Base-by-base conservation (phyloP, 2,329 filamentous ascomycete genomes). In the Penicillium sp. region DNA sequence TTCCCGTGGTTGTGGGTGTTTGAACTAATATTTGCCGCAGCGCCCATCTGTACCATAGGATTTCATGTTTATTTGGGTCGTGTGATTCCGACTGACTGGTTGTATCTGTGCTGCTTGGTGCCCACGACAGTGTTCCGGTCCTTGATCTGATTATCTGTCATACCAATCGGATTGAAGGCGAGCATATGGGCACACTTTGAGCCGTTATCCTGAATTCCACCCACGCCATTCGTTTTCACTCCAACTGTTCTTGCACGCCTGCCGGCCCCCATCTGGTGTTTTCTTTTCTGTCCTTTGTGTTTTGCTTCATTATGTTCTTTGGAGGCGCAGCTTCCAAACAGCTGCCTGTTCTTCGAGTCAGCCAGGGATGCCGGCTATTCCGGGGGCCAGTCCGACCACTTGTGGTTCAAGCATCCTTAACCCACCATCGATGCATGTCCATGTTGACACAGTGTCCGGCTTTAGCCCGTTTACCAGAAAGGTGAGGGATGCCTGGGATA, bases 251-350 rank as follows among this genome's bases (percentile, higher is more conserved):
- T 15, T 27, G 5, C 25, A n/a, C 10, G 11, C 11, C 5, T 6
- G 14, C 25, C 7, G 7, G 7, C 7, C 21, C 11, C 21, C 7
- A 26, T 38, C 21, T 27, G n/a, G 13, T 31, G 4, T n/a, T 10
- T 31, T 28, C 13, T n/a, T 31, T 30, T 33, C 25, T 44, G 14
- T 33, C 7, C 7, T 44, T 31, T 46, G 31, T 34, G 11, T 36
- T 29, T 20, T 39, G 36, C 45, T 31, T 17, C 38, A 47, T 36
- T 36, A 55, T 55, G 52, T 29, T 54, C 30, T 33, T 39, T 27
- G 27, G 34, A 33, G 31, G 31, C 16, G 39, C 31, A 30, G 25
- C n/a, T n/a, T 23, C 19, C 5, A 38, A 43, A 16, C 27, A 29
- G 38, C 20, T 49, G 37, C 33, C 39, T 14, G 17, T 47, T 36